These are phyloP conservation scores for Xylariaceae sp. DNA, from an alignment of 2,329 filamentous ascomycete genomes.

Conservation along the genomic window DNA sequence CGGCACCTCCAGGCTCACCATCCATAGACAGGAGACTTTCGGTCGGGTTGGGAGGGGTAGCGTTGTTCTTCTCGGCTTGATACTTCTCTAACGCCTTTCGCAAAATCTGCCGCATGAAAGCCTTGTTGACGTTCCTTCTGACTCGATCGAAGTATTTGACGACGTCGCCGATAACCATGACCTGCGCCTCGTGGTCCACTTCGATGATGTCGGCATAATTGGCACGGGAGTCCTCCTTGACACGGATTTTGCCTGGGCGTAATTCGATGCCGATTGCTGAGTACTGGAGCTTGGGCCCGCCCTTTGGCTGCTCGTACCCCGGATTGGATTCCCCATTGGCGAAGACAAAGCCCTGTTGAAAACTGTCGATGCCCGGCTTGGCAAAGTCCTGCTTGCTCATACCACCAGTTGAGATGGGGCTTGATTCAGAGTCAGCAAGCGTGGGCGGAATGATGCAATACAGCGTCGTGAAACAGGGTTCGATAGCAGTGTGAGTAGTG, in stretches of 20 bases:
- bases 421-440: conserved; percentile 18
- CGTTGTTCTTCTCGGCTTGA: conserved; percentile 23
- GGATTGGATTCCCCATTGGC: conserved; percentile 32
- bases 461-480: conserved; percentile 6
- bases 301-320: conserved; percentile 24
- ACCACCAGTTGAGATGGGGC: conserved; percentile 32
- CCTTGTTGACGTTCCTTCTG: conserved; percentile 36
- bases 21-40: conserved; percentile 17
- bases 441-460: not conserved
- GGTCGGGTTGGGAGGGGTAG: not conserved
- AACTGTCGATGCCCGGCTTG: conserved; percentile 34
- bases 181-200: conserved; percentile 33
- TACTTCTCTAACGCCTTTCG: conserved; percentile 33
- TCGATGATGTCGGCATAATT: conserved; percentile 37
- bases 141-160: conserved; percentile 36
- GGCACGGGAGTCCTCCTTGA: conserved; percentile 34
- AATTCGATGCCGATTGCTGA: conserved; percentile 33
- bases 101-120: conserved; percentile 34
- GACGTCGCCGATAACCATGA: conserved; percentile 34
- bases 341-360: conserved; percentile 34
- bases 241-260: conserved; percentile 30
- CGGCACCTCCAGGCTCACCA: conserved; percentile 14
- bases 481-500: not conserved
- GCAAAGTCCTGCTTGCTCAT: conserved; percentile 32
- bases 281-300: conserved; percentile 30